Evolutionary conservation across 176 grass and related monocot species (phyloP).

Genomic region (Oryza nivara): DNA sequence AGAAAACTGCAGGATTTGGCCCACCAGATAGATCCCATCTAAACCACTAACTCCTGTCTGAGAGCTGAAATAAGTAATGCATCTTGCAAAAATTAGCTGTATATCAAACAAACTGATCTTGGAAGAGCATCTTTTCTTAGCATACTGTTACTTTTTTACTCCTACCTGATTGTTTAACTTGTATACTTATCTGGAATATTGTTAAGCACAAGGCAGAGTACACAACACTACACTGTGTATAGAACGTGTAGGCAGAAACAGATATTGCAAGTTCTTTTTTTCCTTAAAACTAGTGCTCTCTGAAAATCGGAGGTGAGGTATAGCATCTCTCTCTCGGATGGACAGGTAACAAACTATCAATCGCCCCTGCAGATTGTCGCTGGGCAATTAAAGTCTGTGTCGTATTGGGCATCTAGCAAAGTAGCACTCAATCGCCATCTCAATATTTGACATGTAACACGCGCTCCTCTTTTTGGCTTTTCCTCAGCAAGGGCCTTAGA

Average conservation of each 20-base stretch:
- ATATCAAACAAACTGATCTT: not conserved
- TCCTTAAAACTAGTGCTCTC: not conserved
- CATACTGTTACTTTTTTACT: not conserved
- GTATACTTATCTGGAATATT: not conserved
- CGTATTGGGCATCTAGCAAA: not conserved
- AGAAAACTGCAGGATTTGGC: not conserved
- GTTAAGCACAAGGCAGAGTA: not conserved
- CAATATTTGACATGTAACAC: conserved; percentile 11
- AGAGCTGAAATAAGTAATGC: conserved; percentile 7
- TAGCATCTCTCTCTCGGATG: not conserved
- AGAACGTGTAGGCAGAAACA: not conserved
- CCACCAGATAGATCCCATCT: conserved; percentile 44
- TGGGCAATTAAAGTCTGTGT: not conserved
- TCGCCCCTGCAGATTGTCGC: conserved; percentile 10
- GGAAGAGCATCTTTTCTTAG: not conserved
- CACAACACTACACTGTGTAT: not conserved
- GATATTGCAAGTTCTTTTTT: not conserved
- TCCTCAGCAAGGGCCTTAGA: conserved; percentile 6
- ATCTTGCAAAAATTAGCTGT: conserved; percentile 25
- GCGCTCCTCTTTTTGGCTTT: conserved; percentile 8
- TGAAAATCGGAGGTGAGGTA: not conserved
- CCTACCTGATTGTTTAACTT: not conserved
- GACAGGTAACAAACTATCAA: conserved; percentile 25
- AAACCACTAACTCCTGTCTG: conserved; percentile 41
- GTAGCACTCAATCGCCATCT: not conserved